Evolutionary conservation across 192 early-diverging fungal species (phyloP), one percentile per base, ranked within the genome.

Genomic region (Coemansia furcata): DNA sequence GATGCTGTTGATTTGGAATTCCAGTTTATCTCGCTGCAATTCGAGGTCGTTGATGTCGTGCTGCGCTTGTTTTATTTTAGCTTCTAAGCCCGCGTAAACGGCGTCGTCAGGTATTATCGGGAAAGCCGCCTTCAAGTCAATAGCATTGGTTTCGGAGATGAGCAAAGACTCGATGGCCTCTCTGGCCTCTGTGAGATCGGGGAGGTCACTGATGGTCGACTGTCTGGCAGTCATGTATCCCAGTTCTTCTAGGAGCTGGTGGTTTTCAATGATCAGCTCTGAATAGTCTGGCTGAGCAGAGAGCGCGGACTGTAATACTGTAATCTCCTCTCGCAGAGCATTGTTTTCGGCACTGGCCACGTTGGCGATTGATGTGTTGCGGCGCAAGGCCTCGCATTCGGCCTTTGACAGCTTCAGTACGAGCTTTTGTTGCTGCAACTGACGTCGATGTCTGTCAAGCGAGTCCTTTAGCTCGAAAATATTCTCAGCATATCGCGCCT

Each of bases 1-100:
- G 35, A 78, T 78, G 73, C 76, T 83, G 21, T 49, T 62, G 61
- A 78, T 68, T 64, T 83, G 81, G 47, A 83, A 83, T 62, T 83
- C 81, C 2, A 78, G 65, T 46, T 65, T 75, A 58, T 83, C 76
- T 11, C 73, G 63, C 64, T 83, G 81, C 21, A 78, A 14, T 57
- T 78, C 76, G 59, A 83, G 67, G 32, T 83, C 81, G 37, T 68
- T 67, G 5, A 83, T 70, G 19, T 74, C 64, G 35, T 77, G 69
- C 63, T 72, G 69, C 26, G 69, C 37, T 35, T 75, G 69, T 61
- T 70, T 75, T 29, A 83, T 42, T 43, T 63, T 74, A 19, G 71
- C 69, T 19, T 83, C 81, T 32, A 83, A 21, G 9, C 75, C 69
- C 19, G 29, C 47, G 52, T 78, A 78, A 21, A 77, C 76, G 5